A percentile compares a stretch with the other conserved stretches of the same genome.
Evolutionary conservation across 1,284 basidiomycete species (phyloP).

Genomic region (Bondarzewia mesenterica): DNA sequence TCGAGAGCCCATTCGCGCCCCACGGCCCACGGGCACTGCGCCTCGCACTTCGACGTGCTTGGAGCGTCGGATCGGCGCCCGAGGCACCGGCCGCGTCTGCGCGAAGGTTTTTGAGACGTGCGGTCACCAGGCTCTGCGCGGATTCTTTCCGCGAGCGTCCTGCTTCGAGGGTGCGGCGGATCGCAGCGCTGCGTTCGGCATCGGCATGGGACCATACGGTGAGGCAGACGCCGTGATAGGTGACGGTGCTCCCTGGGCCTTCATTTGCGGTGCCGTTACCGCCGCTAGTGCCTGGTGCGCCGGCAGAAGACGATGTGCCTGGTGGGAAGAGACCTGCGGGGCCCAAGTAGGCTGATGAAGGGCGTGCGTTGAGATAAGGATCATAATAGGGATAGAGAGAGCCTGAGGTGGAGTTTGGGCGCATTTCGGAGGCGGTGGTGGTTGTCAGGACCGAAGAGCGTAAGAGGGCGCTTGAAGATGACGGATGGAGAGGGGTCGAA

Average conservation of each 20-base stretch:
- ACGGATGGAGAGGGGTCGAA: conserved; percentile 61
- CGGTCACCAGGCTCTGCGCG: conserved; percentile 59
- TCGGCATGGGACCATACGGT: conserved; percentile 94
- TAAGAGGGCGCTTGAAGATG: conserved; percentile 60
- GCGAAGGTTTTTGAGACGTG: conserved; percentile 56
- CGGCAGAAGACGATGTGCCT: conserved; percentile 9
- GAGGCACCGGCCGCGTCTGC: conserved; percentile 40
- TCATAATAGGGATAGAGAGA: conserved; percentile 68
- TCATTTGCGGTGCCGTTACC: conserved; percentile 12
- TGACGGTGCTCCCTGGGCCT: conserved; percentile 37
- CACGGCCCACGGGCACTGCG: conserved; percentile 61
- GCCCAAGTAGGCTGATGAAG: conserved; percentile 69
- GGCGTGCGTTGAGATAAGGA: conserved; percentile 62
- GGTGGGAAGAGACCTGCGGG: conserved; percentile 46
- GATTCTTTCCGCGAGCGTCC: conserved; percentile 71
- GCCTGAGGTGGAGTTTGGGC: conserved; percentile 35
- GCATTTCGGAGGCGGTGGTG: conserved; percentile 40
- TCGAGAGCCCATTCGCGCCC: conserved; percentile 32
- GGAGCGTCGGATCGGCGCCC: conserved; percentile 42
- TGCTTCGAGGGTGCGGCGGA: conserved; percentile 74
- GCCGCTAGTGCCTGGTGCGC: conserved; percentile 9
- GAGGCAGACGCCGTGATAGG: conserved; percentile 85
- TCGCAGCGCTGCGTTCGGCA: conserved; percentile 72
- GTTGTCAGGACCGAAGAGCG: conserved; percentile 63
- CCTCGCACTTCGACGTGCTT: conserved; percentile 47